Evolutionary conservation across 371 early-diverging fungal genomes (phyloP).

Genomic region (Mucor ambiguus): DNA sequence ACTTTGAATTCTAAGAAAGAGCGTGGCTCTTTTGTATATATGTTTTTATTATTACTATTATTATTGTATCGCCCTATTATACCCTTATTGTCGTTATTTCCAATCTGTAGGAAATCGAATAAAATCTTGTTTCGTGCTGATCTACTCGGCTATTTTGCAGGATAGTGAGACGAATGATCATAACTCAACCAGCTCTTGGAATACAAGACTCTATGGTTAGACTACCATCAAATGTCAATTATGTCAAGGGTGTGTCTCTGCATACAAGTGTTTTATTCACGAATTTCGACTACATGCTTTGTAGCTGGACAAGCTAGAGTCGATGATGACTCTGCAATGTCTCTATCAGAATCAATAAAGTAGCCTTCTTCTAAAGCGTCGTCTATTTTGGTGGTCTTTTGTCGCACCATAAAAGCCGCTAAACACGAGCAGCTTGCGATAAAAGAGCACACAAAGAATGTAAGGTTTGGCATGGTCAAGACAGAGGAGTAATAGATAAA

Average conservation of each 20-base stretch:
- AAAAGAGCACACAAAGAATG: constrained; percentile 39
- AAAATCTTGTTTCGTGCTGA: neutral
- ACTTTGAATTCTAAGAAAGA: constrained; percentile 9
- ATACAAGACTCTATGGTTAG: too few species aligned
- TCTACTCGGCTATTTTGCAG: too few species aligned
- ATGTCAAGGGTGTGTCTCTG: too few species aligned
- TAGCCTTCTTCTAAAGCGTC: neutral
- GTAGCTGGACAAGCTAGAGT: neutral
- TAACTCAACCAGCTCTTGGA: too few species aligned
- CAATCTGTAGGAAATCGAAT: neutral
- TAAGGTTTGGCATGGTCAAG: constrained; percentile 45
- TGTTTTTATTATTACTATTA: neutral
- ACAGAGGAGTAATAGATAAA: constrained; percentile 53
- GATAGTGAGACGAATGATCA: too few species aligned
- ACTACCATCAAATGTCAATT: too few species aligned
- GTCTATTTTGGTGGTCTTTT: neutral
- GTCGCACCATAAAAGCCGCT: neutral
- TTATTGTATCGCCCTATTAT: neutral
- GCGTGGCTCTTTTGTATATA: neutral
- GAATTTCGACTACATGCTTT: neutral
- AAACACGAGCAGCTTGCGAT: neutral
- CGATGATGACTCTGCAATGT: neutral
- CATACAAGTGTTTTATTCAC: neutral
- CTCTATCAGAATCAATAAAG: neutral
- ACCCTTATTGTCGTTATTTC: neutral